A percentile compares a stretch with the other conserved stretches of the same genome.
These are phyloP conservation scores for Ligustrum vulgare DNA, from an alignment of 257 asterid species.

Conservation along the genomic window DNA sequence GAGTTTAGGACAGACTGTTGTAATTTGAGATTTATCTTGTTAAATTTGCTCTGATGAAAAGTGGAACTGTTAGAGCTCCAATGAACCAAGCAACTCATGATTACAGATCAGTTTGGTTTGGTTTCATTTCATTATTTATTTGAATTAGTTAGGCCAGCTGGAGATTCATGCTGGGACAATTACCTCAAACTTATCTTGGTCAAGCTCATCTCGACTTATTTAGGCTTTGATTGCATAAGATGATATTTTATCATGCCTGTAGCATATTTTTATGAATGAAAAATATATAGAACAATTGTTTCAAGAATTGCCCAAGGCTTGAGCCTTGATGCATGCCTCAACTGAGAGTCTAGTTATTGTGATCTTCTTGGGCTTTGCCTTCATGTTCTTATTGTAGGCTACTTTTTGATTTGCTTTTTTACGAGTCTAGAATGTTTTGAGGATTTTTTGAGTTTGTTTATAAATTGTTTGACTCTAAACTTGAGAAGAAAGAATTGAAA, in stretches of 20 bases:
- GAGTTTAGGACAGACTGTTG: background rate
- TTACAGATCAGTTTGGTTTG: background rate
- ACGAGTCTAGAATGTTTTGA: background rate
- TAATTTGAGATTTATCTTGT: background rate
- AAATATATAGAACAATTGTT: background rate
- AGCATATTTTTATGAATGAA: background rate
- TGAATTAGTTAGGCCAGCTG: background rate
- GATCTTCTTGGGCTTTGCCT: background rate
- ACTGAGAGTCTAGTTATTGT: background rate
- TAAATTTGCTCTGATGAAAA: background rate
- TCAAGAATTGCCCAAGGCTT: background rate
- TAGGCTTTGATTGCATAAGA: background rate
- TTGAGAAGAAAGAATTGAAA: too few species aligned
- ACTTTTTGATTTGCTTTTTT: background rate
- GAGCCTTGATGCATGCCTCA: background rate
- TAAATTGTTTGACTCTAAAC: background rate
- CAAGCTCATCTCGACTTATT: background rate
- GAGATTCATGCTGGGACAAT: background rate
- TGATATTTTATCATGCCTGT: background rate
- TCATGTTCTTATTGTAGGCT: background rate
- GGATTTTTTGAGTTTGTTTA: background rate
- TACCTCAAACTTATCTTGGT: background rate
- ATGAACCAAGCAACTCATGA: background rate
- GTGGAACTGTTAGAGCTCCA: background rate
- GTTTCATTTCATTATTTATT: background rate